Evolutionary conservation across 2,329 filamentous ascomycete species (phyloP), one percentile per base, ranked within the genome.

Genomic region (Apiospora rasikravindrae): DNA sequence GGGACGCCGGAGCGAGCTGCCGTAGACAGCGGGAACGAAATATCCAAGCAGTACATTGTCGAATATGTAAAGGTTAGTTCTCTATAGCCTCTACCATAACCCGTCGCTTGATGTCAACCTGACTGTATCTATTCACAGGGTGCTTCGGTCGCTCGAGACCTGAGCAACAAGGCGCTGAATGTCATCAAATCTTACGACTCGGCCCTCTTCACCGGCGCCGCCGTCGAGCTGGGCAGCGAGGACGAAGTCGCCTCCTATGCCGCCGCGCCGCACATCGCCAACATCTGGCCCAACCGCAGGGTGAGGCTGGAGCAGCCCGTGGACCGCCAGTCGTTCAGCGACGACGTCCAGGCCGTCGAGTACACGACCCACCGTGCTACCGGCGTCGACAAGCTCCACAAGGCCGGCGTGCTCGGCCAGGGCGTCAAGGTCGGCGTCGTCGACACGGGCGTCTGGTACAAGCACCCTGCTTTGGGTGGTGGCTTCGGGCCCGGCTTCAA

Each of bases 361-460:
- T 68, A 68, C 66, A 68, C 10, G n/a, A 45, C 66, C n/a, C 66
- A 44, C 37, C 69, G 66, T 4, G 66, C 66, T 24, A 68, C 66
- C n/a, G 74, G 74, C 22, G 73, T 76, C 2, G 74, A 73, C 29
- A 74, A 70, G n/a, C 61, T 76, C 10, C 74, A 76, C 57, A 71
- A 71, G 68, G 69, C 73, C 5, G 74, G 73, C 2, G 71, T 74
- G 19, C 73, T 75, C 29, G 74, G 74, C 4, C 71, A 74, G 44
- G 74, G 73, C 6, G 70, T 72, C 19, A 75, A 75, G 69, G 68
- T 76, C 37, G 75, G 73, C 16, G 73, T 76, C 6, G 42, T 76
- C 64, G 75, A 76, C 57, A 75, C 69, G 5, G 75, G 75, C 3
- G 72, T 75, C 22, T 74, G 75, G 44, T 76, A 75, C 47, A 71